Evolutionary conservation across 257 asterid genomes (phyloP).

Genomic region (Jaltomata sinuosa): DNA sequence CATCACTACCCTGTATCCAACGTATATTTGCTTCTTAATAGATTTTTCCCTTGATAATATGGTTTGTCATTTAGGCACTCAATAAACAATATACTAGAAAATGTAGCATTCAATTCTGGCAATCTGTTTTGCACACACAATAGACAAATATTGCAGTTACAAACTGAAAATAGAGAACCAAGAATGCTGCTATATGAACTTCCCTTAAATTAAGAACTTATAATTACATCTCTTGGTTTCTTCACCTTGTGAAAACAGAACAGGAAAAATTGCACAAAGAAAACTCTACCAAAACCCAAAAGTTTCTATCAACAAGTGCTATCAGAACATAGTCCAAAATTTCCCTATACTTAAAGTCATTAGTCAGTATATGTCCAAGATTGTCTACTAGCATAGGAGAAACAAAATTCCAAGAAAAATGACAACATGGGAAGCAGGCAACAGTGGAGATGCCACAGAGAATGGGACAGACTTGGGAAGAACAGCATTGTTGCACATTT

Average conservation of each 20-base stretch:
- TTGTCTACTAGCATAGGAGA: background rate
- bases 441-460: slow-evolving; percentile 17
- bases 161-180: background rate
- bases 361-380: background rate
- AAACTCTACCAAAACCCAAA: background rate
- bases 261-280: background rate
- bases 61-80: background rate
- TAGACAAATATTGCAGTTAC: background rate
- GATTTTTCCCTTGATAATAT: background rate
- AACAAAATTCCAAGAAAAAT: slow-evolving; percentile 19
- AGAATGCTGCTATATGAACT: background rate
- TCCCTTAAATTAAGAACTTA: background rate
- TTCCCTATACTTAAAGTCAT: slow-evolving; percentile 19
- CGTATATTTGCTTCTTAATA: background rate
- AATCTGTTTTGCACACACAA: background rate
- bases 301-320: background rate
- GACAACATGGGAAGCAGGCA: slow-evolving; percentile 12
- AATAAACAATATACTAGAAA: background rate
- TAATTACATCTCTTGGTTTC: background rate
- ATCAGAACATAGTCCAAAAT: background rate
- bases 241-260: background rate
- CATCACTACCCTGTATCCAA: background rate
- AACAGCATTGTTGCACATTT: slow-evolving; percentile 25
- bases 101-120: background rate
- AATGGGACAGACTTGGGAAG: slow-evolving; percentile 41